These are phyloP conservation scores for Kodamaea nitidulidarum DNA, from an alignment of 805 yeast genomes.

Conservation along the genomic window DNA sequence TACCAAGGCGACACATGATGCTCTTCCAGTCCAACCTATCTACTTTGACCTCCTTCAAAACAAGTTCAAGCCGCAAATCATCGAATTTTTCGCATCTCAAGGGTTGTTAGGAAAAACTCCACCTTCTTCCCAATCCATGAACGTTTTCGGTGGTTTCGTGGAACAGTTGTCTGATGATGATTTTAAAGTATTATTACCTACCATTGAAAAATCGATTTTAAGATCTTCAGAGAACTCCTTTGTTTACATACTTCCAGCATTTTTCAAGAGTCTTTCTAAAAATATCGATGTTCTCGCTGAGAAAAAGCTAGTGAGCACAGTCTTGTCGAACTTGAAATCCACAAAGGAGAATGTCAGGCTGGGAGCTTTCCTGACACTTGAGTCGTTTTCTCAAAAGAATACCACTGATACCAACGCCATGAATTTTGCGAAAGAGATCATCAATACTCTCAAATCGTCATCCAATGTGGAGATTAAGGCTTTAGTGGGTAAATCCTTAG, in stretches of 20 bases:
- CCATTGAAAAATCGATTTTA: conserved; percentile 67
- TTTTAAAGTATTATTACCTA: conserved; percentile 44
- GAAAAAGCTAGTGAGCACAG: conserved; percentile 28
- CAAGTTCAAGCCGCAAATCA: conserved; percentile 10
- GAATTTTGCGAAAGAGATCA: conserved; percentile 48
- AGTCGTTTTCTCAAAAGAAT: conserved; percentile 17
- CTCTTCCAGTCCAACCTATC: conserved; percentile 24
- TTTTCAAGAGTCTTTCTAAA: conserved; percentile 30
- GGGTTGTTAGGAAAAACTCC: conserved; percentile 45
- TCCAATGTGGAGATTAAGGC: conserved; percentile 64
- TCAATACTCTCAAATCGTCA: conserved; percentile 53
- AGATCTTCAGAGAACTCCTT: conserved; percentile 76
- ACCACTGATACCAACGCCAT: conserved; percentile 12
- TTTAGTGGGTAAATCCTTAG: conserved; percentile 45
- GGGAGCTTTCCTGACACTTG: conserved; percentile 39
- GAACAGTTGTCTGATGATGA: conserved; percentile 37
- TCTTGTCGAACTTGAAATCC: conserved; percentile 55
- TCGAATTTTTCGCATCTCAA: conserved; percentile 30
- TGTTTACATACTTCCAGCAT: conserved; percentile 46
- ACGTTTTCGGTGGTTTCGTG: conserved; percentile 43
- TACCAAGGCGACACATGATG: conserved; percentile 19
- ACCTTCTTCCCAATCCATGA: conserved; percentile 32
- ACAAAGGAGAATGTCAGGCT: conserved; percentile 62
- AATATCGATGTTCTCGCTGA: conserved; percentile 31
- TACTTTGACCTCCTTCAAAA: conserved; percentile 14